Conservation (phyloP, 768 basidiomycete species). For the Lyophyllum decastes region DNA sequence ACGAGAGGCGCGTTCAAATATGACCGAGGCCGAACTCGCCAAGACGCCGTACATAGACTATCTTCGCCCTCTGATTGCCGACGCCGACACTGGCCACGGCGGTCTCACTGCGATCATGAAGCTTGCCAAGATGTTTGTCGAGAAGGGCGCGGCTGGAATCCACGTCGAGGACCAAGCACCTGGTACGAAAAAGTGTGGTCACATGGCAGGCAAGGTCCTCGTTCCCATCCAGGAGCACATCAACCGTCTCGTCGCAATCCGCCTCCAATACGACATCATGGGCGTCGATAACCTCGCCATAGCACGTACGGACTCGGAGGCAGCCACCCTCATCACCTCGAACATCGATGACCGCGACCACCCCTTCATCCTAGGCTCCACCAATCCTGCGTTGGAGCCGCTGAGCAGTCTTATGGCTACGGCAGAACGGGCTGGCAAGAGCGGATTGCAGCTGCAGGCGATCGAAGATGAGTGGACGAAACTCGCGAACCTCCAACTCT, state of each 20-base stretch:
- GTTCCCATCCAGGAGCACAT: slow-evolving; percentile 98
- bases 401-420: slow-evolving; percentile 81
- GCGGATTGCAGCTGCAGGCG: slow-evolving; percentile 77
- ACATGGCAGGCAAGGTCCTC: slow-evolving; percentile 95
- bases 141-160: slow-evolving; percentile 96
- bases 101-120: slow-evolving; percentile 99
- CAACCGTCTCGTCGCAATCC: slow-evolving; percentile 95
- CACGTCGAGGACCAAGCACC: slow-evolving; percentile 98
- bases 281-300: slow-evolving; percentile 93
- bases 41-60: slow-evolving; percentile 80
- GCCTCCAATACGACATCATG: slow-evolving; percentile 98
- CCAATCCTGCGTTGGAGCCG: slow-evolving; percentile 69
- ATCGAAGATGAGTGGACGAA: slow-evolving; percentile 88
- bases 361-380: slow-evolving; percentile 91
- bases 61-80: slow-evolving; percentile 91
- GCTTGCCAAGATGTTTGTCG: slow-evolving; percentile 97
- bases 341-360: slow-evolving; percentile 99
- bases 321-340: slow-evolving; percentile 93
- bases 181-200: slow-evolving; percentile 94
- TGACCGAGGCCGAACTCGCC: slow-evolving; percentile 72
- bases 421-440: slow-evolving; percentile 81
- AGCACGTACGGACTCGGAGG: slow-evolving; percentile 95
- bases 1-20: slow-evolving; percentile 69
- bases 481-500: slow-evolving; percentile 78
- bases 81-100: slow-evolving; percentile 98